These are phyloP conservation scores for Pyrus betulifolia DNA, from an alignment of 306 rosid genomes.

Conservation along the genomic window DNA sequence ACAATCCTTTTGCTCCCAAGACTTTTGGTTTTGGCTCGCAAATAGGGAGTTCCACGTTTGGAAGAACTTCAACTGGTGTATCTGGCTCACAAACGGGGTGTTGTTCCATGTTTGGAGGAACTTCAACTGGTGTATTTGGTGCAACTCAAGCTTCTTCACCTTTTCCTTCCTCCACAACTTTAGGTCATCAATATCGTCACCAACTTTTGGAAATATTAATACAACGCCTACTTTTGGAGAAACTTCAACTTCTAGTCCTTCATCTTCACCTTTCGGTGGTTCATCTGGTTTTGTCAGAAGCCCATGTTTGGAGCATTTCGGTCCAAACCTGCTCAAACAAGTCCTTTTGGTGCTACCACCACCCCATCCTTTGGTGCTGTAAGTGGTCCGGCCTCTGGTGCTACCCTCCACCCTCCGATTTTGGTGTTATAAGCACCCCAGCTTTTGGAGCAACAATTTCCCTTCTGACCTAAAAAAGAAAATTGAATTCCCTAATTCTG, in stretches of 20 bases:
- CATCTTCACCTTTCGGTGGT: slow-evolving; percentile 55
- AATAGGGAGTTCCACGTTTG: slow-evolving; percentile 59
- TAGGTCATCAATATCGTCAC: slow-evolving; percentile 45
- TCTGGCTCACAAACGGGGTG: slow-evolving; percentile 62
- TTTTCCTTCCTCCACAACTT: slow-evolving; percentile 55
- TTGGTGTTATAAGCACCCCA: slow-evolving; percentile 30
- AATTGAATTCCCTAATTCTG: background rate
- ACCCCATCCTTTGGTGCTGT: slow-evolving; percentile 24
- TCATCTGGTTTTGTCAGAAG: slow-evolving; percentile 77
- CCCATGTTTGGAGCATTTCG: slow-evolving; percentile 80
- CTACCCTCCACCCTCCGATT: slow-evolving; percentile 23
- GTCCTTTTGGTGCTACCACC: slow-evolving; percentile 32
- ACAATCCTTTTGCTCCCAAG: slow-evolving; percentile 73
- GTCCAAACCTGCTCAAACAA: slow-evolving; percentile 60
- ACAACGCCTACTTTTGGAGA: slow-evolving; percentile 56
- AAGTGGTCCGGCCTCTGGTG: slow-evolving; percentile 19
- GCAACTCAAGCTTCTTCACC: slow-evolving; percentile 62
- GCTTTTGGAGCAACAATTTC: slow-evolving; percentile 16
- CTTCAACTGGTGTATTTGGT: slow-evolving; percentile 92
- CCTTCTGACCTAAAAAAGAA: background rate
- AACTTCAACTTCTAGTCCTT: slow-evolving; percentile 50
- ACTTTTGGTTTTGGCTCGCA: slow-evolving; percentile 78
- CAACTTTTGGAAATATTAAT: slow-evolving; percentile 46
- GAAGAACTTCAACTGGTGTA: slow-evolving; percentile 85
- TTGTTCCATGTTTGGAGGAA: slow-evolving; percentile 70